Evolutionary conservation across 1,284 basidiomycete genomes (phyloP).

Genomic region (Pterulicium gracile): DNA sequence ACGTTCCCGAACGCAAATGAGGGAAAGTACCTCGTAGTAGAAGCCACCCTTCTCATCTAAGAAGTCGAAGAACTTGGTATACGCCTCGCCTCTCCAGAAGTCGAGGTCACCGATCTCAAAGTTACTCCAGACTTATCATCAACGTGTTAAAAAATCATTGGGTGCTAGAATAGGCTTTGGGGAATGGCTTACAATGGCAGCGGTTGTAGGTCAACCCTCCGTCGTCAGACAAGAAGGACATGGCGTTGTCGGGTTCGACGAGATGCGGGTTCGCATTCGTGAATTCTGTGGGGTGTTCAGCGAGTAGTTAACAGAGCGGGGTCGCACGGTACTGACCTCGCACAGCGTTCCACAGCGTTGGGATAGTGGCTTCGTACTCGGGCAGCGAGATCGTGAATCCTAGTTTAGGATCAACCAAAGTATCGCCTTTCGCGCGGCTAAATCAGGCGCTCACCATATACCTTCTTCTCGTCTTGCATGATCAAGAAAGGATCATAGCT

Average conservation of each 20-base stretch:
- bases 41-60: constrained; percentile 85
- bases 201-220: constrained; percentile 72
- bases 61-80: constrained; percentile 78
- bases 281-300: constrained; percentile 47
- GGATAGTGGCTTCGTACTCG: constrained; percentile 81
- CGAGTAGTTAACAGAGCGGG: constrained; percentile 2
- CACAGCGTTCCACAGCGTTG: constrained; percentile 74
- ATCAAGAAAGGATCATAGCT: constrained; percentile 73
- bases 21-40: constrained; percentile 69
- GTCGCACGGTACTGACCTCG: constrained; percentile 34
- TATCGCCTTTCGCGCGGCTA: too few relatives aligned
- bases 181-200: constrained; percentile 65
- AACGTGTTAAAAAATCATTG: background rate
- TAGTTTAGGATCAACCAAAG: constrained; percentile 13
- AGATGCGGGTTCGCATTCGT: constrained; percentile 60
- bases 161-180: too few relatives aligned
- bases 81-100: constrained; percentile 77
- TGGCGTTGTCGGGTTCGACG: constrained; percentile 62
- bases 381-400: constrained; percentile 81
- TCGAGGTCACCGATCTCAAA: constrained; percentile 83
- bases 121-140: constrained; percentile 70
- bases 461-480: constrained; percentile 71
- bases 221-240: constrained; percentile 78
- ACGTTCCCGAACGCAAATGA: background rate
- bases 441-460: constrained; percentile 10